These are phyloP conservation scores for Tuber aestivum DNA, from an alignment of 495 filamentous ascomycete species.

Conservation along the genomic window DNA sequence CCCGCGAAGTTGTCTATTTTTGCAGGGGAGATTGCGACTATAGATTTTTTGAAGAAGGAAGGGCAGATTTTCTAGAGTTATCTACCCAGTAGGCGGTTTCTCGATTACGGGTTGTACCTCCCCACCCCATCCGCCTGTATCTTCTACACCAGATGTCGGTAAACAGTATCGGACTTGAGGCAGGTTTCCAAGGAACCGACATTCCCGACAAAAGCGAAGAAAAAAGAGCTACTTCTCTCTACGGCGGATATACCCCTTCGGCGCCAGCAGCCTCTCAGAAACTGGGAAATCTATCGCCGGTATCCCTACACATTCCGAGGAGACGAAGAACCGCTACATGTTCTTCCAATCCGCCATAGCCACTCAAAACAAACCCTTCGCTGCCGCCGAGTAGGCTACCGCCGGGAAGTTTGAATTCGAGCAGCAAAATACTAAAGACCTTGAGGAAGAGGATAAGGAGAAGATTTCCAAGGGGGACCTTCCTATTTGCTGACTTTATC, in stretches of 20 bases:
- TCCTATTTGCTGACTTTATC: constrained; percentile 45
- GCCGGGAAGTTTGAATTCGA: constrained; percentile 39
- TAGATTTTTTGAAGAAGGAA: constrained; percentile 50
- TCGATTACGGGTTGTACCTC: constrained; percentile 47
- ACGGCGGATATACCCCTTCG: constrained; percentile 53
- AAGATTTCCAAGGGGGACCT: constrained; percentile 47
- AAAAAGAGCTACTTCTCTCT: constrained; percentile 49
- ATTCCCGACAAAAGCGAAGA: too few relatives aligned
- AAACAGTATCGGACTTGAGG: constrained; percentile 42
- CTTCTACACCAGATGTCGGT: not conserved
- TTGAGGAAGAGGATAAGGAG: constrained; percentile 47
- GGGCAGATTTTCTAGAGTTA: constrained; percentile 51
- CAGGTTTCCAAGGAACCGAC: constrained; percentile 44
- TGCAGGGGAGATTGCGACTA: constrained; percentile 48
- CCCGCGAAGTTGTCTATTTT: constrained; percentile 46
- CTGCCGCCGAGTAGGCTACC: constrained; percentile 49
- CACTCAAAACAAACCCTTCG: constrained; percentile 54
- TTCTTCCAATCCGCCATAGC: constrained; percentile 50
- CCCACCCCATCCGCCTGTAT: not conserved
- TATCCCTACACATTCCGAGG: constrained; percentile 49
- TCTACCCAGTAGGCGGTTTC: constrained; percentile 50
- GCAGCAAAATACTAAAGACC: constrained; percentile 45
- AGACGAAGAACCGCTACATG: constrained; percentile 53
- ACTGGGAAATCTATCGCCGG: constrained; percentile 50
- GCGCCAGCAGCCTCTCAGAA: constrained; percentile 48